A percentile compares a stretch with the other conserved stretches of the same genome.
These are phyloP conservation scores for Mycosarcoma maydis DNA, from an alignment of 1,284 basidiomycete species.

Conservation along the genomic window DNA sequence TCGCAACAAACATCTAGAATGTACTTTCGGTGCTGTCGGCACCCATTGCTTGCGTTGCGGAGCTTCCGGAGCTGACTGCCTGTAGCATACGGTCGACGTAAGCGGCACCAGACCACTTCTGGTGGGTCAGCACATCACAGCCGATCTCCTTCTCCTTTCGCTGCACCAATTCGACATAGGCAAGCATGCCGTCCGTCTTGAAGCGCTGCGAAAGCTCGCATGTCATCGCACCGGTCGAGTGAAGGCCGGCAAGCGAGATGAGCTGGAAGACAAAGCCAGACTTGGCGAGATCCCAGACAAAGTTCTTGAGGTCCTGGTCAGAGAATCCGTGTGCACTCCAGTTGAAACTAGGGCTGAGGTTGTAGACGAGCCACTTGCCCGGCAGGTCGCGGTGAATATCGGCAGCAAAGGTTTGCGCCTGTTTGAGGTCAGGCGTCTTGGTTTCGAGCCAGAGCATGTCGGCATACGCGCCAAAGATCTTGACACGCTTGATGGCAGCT, in stretches of 20 bases:
- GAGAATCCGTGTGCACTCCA: conserved; percentile 85
- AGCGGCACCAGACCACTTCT: conserved; percentile 64
- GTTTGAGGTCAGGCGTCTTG: conserved; percentile 80
- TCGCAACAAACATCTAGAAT: conserved; percentile 48
- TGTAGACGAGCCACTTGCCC: conserved; percentile 89
- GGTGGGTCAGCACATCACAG: conserved; percentile 65
- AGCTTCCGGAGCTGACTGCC: conserved; percentile 60
- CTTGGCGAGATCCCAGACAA: conserved; percentile 64
- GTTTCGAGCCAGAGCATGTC: conserved; percentile 77
- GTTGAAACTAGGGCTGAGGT: conserved; percentile 91
- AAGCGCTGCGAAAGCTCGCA: conserved; percentile 69
- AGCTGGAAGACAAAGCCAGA: conserved; percentile 66
- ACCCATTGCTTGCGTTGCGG: conserved; percentile 62
- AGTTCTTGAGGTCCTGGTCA: conserved; percentile 70
- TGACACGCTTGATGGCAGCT: conserved; percentile 82
- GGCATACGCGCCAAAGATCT: conserved; percentile 74
- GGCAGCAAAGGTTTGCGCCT: conserved; percentile 81
- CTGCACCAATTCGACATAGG: conserved; percentile 65
- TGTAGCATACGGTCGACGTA: conserved; percentile 64
- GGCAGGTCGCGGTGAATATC: conserved; percentile 79
- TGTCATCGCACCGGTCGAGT: conserved; percentile 60
- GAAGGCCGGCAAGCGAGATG: conserved; percentile 65
- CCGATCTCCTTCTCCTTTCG: conserved; percentile 65
- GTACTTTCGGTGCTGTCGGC: conserved; percentile 55
- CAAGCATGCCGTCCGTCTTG: conserved; percentile 71